Evolutionary conservation across 2,329 filamentous ascomycete species (phyloP), one percentile per base, ranked within the genome.

Genomic region (Dactylellina parvicollis): DNA sequence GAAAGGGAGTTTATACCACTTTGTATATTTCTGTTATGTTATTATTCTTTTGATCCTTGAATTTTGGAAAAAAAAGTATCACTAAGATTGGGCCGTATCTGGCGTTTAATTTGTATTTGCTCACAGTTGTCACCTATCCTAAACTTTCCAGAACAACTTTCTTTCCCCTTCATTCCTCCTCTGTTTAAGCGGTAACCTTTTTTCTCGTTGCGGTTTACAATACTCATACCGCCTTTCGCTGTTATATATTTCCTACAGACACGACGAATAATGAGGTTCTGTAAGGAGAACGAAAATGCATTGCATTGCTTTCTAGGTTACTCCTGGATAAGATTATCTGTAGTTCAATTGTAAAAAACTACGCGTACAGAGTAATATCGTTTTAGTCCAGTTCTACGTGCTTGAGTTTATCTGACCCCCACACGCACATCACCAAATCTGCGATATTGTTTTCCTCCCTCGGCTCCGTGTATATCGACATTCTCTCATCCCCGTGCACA

Each of bases 401-500:
- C 18, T 57, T 52, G 24, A 73, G 36, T 30, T 60, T 38, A 14
- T 73, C 46, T 1, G 69, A 73, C n/a, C 69, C 69, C 69, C 69
- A 73, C 16, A 73, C 69, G 30, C 69, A 73, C 69, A 73, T 73
- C 22, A 73, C 69, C 54, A 73, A 61, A 38, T 66, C 62, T 10
- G 70, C 64, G 44, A 74, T 74, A 42, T 66, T 67, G 20, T 62
- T 69, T 55, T 74, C 49, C 52, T 40, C 24, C 16, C 70, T 49
- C 26, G 64, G 70, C 40, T 74, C 70, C 3, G 62, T 74, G 22
- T 74, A 74, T 50, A 74, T 74, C n/a, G 70, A 67, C 70, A 74
- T 74, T 9, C 70, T 47, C 28, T 74, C 70, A 18, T 74, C 70
- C 14, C 70, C 70, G 47, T 62, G 49, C 4, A 74, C 64, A 10